Evolutionary conservation across 2,329 filamentous ascomycete genomes (phyloP), one percentile per base, ranked within the genome.

Genomic region (Aspergillus piperis): DNA sequence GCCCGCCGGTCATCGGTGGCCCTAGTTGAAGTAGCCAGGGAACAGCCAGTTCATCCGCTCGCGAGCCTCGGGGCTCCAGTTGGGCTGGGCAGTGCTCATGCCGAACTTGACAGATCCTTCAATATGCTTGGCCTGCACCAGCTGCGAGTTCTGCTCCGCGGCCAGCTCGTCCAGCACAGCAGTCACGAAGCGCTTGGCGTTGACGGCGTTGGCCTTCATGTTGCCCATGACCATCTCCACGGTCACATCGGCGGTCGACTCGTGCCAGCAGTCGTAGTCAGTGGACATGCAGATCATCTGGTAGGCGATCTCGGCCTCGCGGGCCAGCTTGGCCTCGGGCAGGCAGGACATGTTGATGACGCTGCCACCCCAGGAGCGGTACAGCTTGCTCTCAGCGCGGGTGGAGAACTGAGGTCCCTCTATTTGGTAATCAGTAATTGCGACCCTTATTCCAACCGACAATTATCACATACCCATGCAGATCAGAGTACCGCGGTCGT

Each of bases 221-320:
- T 96, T 91, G 62, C 87, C 90, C 88, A 96, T 91, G 58, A 99
- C 95, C 90, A 98, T 96, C 77, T 93, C 91, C 21, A 99, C 95
- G 63, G 92, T 93, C 64, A 99, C 95, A 62, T 86, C 82, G 66
- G 90, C 91, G 60, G 87, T 90, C 52, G 85, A 85, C 19, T 85
- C 87, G 54, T 93, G 90, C 95, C 95, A 99, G 86, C 94, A 98
- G 82, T 99, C 95, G 77, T 99, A 99, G 82, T 99, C 95, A 27
- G 95, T 99, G 36, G 92, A 91, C 95, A 99, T 99, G 83, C 94
- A 96, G 72, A 99, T 96, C 86, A 97, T 96, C 81, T 96, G 92
- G 79, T 98, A 98, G 38, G 90, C 90, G 69, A 99, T 90, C 82
- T 99, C 95, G 23, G 95, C 95, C 81, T 99, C 95, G 57, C 91